Percentiles rank a stretch among this genome's conserved stretches.
Evolutionary conservation across 352 stramenopile species (phyloP).

Genomic region (Phytophthora melonis): DNA sequence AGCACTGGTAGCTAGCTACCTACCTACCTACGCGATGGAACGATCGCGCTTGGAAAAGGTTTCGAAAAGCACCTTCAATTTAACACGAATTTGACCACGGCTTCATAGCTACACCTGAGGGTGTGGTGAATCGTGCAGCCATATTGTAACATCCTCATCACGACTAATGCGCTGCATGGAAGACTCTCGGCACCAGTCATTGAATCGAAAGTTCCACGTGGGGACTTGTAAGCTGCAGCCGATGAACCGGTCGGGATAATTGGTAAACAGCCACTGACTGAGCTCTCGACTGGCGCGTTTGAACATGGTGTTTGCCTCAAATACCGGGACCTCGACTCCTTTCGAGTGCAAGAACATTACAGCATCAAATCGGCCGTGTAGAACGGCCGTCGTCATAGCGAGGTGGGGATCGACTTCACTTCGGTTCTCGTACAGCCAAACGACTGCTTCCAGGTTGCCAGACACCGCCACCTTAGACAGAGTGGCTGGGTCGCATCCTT

Average conservation of each 20-base stretch:
- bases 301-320: conserved; percentile 10
- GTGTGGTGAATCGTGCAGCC: conserved; percentile 10
- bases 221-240: conserved; percentile 27
- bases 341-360: conserved; percentile 32
- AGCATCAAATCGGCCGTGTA: conserved; percentile 23
- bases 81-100: too few species aligned
- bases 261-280: conserved; percentile 24
- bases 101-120: too few species aligned
- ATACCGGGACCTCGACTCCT: conserved; percentile 1
- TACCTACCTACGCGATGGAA: too few species aligned
- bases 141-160: conserved; percentile 22
- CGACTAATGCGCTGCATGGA: conserved; percentile 12
- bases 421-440: conserved; percentile 31
- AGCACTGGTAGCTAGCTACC: conserved; percentile 3
- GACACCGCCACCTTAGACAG: conserved; percentile 19
- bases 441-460: conserved; percentile 15
- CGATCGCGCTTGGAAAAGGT: too few species aligned
- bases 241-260: conserved; percentile 9
- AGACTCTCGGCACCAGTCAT: conserved; percentile 32
- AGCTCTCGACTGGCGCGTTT: conserved; percentile 17
- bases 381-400: conserved; percentile 25
- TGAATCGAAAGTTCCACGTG: conserved; percentile 34
- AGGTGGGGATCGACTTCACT: conserved; percentile 11
- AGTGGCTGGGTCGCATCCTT: conserved; percentile 21
- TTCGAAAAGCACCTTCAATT: too few species aligned